A percentile compares a stretch with the other conserved stretches of the same genome.
Evolutionary conservation across 148 eudicot genomes (phyloP).

Genomic region (Chenopodium suecicum): DNA sequence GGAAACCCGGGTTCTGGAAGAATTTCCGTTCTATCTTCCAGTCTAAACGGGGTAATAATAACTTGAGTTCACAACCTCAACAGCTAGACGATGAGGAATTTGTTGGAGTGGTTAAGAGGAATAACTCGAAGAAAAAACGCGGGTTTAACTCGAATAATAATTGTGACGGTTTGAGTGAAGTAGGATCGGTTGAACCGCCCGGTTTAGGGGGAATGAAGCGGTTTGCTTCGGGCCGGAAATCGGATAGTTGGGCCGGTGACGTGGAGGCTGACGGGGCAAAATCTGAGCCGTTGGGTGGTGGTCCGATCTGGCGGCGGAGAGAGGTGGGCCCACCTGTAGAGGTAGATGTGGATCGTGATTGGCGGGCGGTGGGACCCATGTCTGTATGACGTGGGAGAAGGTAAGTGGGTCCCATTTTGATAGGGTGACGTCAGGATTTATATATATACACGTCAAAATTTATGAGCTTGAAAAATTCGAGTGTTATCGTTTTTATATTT

Average conservation of each 20-base stretch:
- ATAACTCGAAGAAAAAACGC: constrained; percentile 18
- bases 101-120: constrained; percentile 11
- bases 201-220: constrained; percentile 61
- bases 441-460: not conserved
- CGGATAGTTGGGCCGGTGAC: constrained; percentile 54
- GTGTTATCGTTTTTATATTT: not conserved
- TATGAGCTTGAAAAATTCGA: constrained; percentile 3
- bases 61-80: not conserved
- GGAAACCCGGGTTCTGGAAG: constrained; percentile 38
- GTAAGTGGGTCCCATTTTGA: constrained; percentile 17
- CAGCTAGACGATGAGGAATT: not conserved
- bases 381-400: constrained; percentile 13
- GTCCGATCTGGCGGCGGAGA: constrained; percentile 27
- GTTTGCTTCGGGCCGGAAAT: constrained; percentile 68
- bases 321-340: constrained; percentile 19
- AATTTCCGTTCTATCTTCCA: constrained; percentile 47
- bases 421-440: not conserved
- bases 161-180: not conserved
- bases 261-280: constrained; percentile 29
- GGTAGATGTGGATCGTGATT: constrained; percentile 23
- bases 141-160: constrained; percentile 13
- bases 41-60: constrained; percentile 10
- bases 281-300: constrained; percentile 30
- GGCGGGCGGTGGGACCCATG: constrained; percentile 24
- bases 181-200: constrained; percentile 36